These are phyloP conservation scores for Exobasidium cylindrosporum DNA, from an alignment of 1,284 basidiomycete genomes.

Conservation along the genomic window DNA sequence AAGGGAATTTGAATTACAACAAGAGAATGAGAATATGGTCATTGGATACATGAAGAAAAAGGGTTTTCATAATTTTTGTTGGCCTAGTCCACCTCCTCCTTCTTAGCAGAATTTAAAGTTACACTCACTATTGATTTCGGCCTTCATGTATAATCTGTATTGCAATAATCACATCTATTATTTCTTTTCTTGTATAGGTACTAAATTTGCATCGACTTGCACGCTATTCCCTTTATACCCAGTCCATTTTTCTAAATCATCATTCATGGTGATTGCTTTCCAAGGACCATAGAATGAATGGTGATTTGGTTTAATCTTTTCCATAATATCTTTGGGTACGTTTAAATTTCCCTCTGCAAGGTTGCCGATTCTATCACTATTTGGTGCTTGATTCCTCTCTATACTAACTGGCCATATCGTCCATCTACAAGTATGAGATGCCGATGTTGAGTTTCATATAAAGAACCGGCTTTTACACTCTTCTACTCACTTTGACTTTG, in stretches of 20 bases:
- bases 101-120: too few relatives aligned
- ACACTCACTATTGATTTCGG: too few relatives aligned
- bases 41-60: neutral
- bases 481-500: conserved; percentile 28
- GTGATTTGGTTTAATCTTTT: conserved; percentile 7
- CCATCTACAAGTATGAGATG: conserved; percentile 22
- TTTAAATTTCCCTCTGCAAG: conserved; percentile 7
- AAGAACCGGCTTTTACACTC: neutral
- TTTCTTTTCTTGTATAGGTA: too few relatives aligned
- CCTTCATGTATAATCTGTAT: too few relatives aligned
- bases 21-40: neutral
- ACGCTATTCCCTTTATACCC: conserved; percentile 16
- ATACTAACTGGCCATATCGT: conserved; percentile 40
- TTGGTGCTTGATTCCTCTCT: conserved; percentile 15
- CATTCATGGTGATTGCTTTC: conserved; percentile 11
- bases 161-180: too few relatives aligned
- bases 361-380: neutral
- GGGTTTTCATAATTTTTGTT: neutral
- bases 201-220: conserved; percentile 7
- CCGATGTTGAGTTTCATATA: neutral
- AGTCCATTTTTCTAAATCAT: conserved; percentile 11
- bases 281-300: conserved; percentile 21
- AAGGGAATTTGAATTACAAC: neutral
- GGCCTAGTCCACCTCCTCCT: neutral
- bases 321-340: neutral